Conservation (phyloP, 768 basidiomycete species). For the Aureoboletus auriporus region DNA sequence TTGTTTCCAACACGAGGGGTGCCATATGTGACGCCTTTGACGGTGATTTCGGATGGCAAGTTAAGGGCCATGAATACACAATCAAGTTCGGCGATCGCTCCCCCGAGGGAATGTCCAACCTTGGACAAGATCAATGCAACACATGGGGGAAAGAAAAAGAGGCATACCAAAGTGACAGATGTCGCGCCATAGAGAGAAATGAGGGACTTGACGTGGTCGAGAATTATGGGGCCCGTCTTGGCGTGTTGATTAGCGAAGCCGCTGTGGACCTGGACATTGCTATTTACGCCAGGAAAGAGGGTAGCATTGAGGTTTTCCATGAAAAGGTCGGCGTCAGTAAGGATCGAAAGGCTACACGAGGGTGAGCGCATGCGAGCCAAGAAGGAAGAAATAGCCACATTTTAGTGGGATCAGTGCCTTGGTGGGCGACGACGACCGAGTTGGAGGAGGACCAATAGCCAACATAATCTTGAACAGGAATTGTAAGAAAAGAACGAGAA, state of each 20-base stretch:
- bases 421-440: slow-evolving; percentile 55
- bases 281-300: slow-evolving; percentile 54
- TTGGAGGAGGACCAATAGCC: slow-evolving; percentile 51
- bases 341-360: slow-evolving; percentile 38
- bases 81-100: slow-evolving; percentile 49
- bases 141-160: neutral
- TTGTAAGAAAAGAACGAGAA: neutral
- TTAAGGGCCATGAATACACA: slow-evolving; percentile 46
- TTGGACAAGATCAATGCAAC: neutral
- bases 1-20: slow-evolving; percentile 28
- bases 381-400: slow-evolving; percentile 34
- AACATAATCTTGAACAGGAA: slow-evolving; percentile 40
- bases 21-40: slow-evolving; percentile 31
- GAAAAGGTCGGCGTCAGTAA: slow-evolving; percentile 47
- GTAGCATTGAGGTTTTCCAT: slow-evolving; percentile 36
- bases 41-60: slow-evolving; percentile 35
- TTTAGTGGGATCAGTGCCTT: slow-evolving; percentile 56
- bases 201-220: slow-evolving; percentile 40
- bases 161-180: slow-evolving; percentile 39
- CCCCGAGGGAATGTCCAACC: slow-evolving; percentile 52
- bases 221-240: slow-evolving; percentile 40
- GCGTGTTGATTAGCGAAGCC: slow-evolving; percentile 55
- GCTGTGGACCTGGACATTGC: slow-evolving; percentile 42
- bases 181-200: slow-evolving; percentile 35
- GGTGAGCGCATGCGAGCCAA: neutral